Conservation (phyloP, 177 flowering plant genomes). For the Telopea speciosissima region DNA sequence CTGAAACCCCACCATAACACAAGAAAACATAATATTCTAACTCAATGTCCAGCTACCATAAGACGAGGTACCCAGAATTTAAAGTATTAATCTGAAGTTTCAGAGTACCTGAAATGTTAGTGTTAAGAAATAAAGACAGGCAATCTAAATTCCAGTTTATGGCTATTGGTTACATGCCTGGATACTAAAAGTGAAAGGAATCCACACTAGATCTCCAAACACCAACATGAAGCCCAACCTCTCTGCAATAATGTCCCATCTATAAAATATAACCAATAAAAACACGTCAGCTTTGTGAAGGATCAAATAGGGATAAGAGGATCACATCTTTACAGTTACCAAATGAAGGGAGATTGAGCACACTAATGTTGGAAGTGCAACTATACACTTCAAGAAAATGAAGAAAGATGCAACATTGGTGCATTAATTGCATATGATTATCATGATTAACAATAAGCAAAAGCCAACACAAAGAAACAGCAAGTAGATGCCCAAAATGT, state of each 20-base stretch:
- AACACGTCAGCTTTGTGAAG: constrained; percentile 4
- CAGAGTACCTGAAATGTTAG: background rate
- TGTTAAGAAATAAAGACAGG: constrained; percentile 3
- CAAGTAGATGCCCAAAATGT: no score
- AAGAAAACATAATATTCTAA: background rate
- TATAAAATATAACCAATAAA: constrained; percentile 24
- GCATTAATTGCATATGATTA: background rate
- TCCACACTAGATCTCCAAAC: constrained; percentile 97
- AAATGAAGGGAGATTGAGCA: background rate
- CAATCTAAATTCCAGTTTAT: background rate
- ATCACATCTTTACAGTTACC: background rate
- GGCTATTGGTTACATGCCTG: constrained; percentile 51
- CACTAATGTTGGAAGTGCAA: background rate
- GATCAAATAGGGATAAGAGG: background rate
- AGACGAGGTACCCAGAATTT: background rate
- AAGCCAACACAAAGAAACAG: background rate
- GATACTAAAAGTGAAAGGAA: constrained; percentile 96
- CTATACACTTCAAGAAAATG: background rate
- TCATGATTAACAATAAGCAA: background rate
- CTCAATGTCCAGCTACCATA: background rate
- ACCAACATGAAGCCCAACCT: constrained; percentile 97
- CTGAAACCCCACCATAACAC: background rate
- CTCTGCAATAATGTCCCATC: constrained; percentile 99
- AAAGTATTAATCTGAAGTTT: background rate
- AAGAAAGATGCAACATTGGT: background rate